Evolutionary conservation across 371 early-diverging fungal genomes (phyloP).

Genomic region (Circinella minor): DNA sequence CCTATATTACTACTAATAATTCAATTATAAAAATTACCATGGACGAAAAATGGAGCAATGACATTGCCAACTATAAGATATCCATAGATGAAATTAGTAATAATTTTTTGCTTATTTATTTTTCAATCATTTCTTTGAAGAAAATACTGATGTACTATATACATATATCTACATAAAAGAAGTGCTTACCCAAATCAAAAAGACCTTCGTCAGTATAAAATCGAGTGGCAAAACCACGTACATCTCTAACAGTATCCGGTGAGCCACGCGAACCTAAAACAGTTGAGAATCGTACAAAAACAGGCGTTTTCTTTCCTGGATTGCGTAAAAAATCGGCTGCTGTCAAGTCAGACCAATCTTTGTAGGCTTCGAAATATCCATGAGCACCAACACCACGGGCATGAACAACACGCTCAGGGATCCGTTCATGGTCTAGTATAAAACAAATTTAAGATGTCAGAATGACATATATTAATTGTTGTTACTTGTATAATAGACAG

Average conservation of each 20-base stretch:
- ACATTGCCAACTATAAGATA: conserved; percentile 41
- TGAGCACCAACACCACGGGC: conserved; percentile 62
- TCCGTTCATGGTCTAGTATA: conserved; percentile 15
- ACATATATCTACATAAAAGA: not conserved
- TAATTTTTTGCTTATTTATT: not conserved
- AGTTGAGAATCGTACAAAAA: conserved; percentile 64
- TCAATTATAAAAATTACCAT: conserved; percentile 6
- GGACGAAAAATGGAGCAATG: conserved; percentile 54
- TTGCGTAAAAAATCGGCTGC: conserved; percentile 44
- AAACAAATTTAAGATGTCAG: too few species aligned
- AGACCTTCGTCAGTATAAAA: conserved; percentile 68
- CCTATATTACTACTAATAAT: too few species aligned
- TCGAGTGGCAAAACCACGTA: conserved; percentile 63
- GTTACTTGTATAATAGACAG: not conserved
- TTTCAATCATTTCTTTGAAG: not conserved
- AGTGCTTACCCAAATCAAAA: conserved; percentile 40
- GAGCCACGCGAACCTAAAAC: conserved; percentile 56
- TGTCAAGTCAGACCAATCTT: conserved; percentile 46
- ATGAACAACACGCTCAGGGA: conserved; percentile 63
- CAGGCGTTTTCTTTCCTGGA: conserved; percentile 52
- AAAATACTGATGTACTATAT: not conserved
- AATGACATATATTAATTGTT: not conserved
- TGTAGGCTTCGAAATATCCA: conserved; percentile 58
- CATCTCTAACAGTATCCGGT: conserved; percentile 60
- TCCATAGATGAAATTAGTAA: too few species aligned